These are phyloP conservation scores for Cyclotella atomus DNA, from an alignment of 108 stramenopile species.

Conservation along the genomic window DNA sequence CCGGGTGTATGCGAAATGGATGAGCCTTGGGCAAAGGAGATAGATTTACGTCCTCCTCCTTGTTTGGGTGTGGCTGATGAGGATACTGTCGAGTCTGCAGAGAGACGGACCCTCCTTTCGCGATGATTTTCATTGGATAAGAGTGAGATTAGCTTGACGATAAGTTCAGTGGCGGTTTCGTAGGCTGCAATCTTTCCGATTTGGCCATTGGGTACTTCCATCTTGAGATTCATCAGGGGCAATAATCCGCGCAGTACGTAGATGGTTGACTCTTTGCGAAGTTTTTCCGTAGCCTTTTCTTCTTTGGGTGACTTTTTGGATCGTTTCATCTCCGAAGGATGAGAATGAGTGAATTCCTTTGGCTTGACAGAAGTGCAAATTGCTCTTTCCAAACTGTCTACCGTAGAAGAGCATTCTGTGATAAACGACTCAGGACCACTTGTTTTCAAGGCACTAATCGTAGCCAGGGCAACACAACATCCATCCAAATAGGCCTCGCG, in stretches of 20 bases:
- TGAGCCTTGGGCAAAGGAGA: conserved; percentile 23
- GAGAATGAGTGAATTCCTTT: not conserved
- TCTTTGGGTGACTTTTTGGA: conserved; percentile 6
- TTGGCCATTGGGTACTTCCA: conserved; percentile 74
- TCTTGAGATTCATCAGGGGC: conserved; percentile 58
- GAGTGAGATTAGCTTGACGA: conserved; percentile 50
- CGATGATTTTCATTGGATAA: conserved; percentile 19
- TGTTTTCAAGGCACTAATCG: conserved; percentile 50
- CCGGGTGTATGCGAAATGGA: conserved; percentile 1
- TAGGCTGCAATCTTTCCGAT: conserved; percentile 71
- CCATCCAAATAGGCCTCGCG: conserved; percentile 69
- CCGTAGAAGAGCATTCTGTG: conserved; percentile 17
- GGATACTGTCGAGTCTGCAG: not conserved
- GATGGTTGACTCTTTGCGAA: conserved; percentile 56
- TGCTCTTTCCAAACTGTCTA: conserved; percentile 32
- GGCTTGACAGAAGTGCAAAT: conserved; percentile 11
- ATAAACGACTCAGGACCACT: conserved; percentile 7
- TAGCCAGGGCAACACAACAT: conserved; percentile 47
- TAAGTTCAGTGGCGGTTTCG: conserved; percentile 38
- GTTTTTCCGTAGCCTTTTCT: conserved; percentile 7
- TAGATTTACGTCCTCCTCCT: conserved; percentile 38
- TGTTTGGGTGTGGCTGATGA: conserved; percentile 39
- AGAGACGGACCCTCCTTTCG: not conserved
- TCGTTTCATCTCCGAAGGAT: not conserved
- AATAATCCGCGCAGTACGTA: conserved; percentile 64